Evolutionary conservation across 1,284 basidiomycete genomes (phyloP).

Genomic region (Irpex sp.): DNA sequence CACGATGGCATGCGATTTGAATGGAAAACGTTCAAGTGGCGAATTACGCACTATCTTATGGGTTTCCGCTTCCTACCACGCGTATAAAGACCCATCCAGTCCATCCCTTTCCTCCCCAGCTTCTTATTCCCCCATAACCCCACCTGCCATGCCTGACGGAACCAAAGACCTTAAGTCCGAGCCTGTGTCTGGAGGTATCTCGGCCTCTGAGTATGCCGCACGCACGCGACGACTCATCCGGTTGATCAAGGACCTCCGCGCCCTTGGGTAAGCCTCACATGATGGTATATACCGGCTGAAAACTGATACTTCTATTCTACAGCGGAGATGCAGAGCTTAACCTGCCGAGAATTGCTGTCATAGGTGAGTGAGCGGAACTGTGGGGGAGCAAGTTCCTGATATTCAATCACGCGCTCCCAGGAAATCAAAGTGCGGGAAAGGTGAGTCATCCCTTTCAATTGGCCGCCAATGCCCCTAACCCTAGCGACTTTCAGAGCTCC

Average conservation of each 20-base stretch:
- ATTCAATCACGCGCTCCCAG: not conserved
- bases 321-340: constrained; percentile 65
- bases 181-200: not conserved
- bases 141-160: not conserved
- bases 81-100: not conserved
- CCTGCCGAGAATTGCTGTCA: constrained; percentile 61
- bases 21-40: not conserved
- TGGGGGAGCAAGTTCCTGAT: not conserved
- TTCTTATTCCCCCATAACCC: not conserved
- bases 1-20: not conserved
- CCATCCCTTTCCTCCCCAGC: not conserved
- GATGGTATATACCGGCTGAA: not conserved
- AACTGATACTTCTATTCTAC: not conserved
- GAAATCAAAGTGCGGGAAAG: constrained; percentile 56
- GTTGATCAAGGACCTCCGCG: not conserved
- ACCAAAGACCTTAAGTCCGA: not conserved
- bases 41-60: not conserved
- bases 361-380: constrained; percentile 13
- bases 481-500: constrained; percentile 30
- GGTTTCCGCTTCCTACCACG: not conserved
- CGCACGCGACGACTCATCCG: not conserved
- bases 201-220: not conserved
- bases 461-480: not conserved
- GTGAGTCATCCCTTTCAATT: constrained; percentile 28
- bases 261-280: not conserved